Conservation (phyloP, 164 flowering plant genomes). For the Piper longum region DNA sequence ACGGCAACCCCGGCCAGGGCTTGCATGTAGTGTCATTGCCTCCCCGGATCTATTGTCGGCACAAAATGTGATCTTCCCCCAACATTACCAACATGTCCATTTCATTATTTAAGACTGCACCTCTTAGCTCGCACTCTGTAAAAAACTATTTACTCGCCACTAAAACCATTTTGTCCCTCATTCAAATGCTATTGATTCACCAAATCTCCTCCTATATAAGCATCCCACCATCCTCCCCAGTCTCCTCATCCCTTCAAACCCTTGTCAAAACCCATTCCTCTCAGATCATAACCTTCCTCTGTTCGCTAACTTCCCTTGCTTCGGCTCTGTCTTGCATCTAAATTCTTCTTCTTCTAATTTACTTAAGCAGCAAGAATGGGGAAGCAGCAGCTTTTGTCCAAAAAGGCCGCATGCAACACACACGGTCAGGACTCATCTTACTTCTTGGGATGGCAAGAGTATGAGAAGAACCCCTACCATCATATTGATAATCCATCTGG, state of each 20-base stretch:
- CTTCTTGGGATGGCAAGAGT: constrained; percentile 45
- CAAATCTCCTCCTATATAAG: not conserved
- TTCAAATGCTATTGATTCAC: not conserved
- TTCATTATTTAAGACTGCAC: not conserved
- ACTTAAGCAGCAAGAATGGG: not conserved
- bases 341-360: not conserved
- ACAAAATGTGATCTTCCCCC: not conserved
- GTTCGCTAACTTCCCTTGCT: not conserved
- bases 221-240: not conserved
- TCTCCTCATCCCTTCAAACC: not conserved
- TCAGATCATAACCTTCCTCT: not conserved
- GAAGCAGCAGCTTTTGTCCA: constrained; percentile 12
- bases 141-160: not conserved
- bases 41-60: constrained; percentile 1
- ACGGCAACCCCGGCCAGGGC: not conserved
- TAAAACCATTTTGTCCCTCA: not conserved
- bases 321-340: not conserved
- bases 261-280: not conserved
- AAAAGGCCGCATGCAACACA: constrained; percentile 21
- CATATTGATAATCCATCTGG: constrained; percentile 24
- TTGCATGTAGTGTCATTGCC: constrained; percentile 1
- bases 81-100: not conserved
- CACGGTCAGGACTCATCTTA: constrained; percentile 42
- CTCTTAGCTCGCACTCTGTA: not conserved
- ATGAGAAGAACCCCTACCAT: constrained; percentile 43